Evolutionary conservation across 768 basidiomycete species (phyloP).

Genomic region (Clavaria fumosa): DNA sequence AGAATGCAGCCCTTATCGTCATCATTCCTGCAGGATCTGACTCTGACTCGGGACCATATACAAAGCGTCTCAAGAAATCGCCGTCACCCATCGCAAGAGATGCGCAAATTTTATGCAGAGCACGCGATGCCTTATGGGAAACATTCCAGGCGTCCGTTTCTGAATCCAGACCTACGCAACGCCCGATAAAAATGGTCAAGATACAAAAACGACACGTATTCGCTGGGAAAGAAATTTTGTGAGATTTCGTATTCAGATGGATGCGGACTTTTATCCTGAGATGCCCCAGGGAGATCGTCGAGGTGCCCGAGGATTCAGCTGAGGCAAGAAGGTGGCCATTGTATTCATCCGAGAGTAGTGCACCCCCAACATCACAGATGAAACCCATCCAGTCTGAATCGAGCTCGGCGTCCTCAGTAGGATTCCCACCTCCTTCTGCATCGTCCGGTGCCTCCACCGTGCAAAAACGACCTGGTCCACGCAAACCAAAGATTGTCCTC

Average conservation of each 20-base stretch:
- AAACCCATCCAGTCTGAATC: slow-evolving; percentile 1
- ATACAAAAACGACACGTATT: slow-evolving; percentile 57
- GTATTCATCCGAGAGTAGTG: slow-evolving; percentile 21
- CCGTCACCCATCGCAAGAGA: no score
- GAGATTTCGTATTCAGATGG: slow-evolving; percentile 17
- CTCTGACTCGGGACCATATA: no score
- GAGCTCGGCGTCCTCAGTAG: slow-evolving; percentile 6
- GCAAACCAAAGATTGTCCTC: slow-evolving; percentile 46
- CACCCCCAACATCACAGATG: slow-evolving; percentile 1
- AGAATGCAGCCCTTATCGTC: no score
- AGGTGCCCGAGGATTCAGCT: slow-evolving; percentile 55
- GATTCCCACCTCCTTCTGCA: slow-evolving; percentile 3
- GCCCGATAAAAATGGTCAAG: slow-evolving; percentile 35
- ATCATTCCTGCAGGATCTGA: no score
- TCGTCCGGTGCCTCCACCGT: slow-evolving; percentile 10
- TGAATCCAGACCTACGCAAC: slow-evolving; percentile 12
- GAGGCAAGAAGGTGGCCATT: slow-evolving; percentile 68
- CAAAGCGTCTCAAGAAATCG: no score
- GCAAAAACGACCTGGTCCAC: slow-evolving; percentile 41
- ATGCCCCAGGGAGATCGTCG: slow-evolving; percentile 45
- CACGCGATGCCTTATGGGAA: slow-evolving; percentile 50
- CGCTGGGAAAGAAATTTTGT: slow-evolving; percentile 67
- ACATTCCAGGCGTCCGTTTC: slow-evolving; percentile 51
- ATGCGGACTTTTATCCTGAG: slow-evolving; percentile 5
- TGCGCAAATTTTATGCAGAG: no score